Percentiles rank a stretch among this genome's conserved stretches.
Evolutionary conservation across 1,284 basidiomycete species (phyloP).

Genomic region (Sphaerobolus stellatus): DNA sequence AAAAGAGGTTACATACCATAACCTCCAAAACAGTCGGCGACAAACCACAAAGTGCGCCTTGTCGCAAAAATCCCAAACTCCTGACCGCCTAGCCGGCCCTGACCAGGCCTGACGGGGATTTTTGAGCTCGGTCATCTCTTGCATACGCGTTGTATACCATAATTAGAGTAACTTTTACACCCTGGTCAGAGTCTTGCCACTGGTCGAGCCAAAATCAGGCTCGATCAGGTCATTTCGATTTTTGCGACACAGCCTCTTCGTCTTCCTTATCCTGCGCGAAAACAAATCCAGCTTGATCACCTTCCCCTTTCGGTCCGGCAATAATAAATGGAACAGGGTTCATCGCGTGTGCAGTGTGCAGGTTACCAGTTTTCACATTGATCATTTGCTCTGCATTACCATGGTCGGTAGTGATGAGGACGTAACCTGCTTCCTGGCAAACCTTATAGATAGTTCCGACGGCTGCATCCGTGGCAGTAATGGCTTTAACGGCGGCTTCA

Average conservation of each 20-base stretch:
- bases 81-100: too few relatives aligned
- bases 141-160: too few relatives aligned
- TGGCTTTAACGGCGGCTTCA: conserved; percentile 85
- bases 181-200: background rate
- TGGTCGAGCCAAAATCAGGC: too few relatives aligned
- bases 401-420: conserved; percentile 89
- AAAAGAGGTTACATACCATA: conserved; percentile 45
- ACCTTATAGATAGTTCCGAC: conserved; percentile 85
- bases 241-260: conserved; percentile 52
- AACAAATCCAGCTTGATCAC: conserved; percentile 52
- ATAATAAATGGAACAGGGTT: conserved; percentile 84
- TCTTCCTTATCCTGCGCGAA: conserved; percentile 44
- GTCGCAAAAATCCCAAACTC: too few relatives aligned
- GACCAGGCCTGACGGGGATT: too few relatives aligned
- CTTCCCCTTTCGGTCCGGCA: conserved; percentile 45
- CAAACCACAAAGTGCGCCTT: conserved; percentile 85
- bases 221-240: too few relatives aligned
- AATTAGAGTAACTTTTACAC: background rate
- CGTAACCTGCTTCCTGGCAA: conserved; percentile 80
- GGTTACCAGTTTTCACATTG: conserved; percentile 77
- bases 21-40: conserved; percentile 82
- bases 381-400: conserved; percentile 93
- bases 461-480: conserved; percentile 79
- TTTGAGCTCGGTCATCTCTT: too few relatives aligned
- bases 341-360: conserved; percentile 83